Percentiles rank a stretch among this genome's conserved stretches.
phyloP scores from a whole-genome alignment of 371 early-diverging fungal species.

The Coemansia sp. region DNA sequence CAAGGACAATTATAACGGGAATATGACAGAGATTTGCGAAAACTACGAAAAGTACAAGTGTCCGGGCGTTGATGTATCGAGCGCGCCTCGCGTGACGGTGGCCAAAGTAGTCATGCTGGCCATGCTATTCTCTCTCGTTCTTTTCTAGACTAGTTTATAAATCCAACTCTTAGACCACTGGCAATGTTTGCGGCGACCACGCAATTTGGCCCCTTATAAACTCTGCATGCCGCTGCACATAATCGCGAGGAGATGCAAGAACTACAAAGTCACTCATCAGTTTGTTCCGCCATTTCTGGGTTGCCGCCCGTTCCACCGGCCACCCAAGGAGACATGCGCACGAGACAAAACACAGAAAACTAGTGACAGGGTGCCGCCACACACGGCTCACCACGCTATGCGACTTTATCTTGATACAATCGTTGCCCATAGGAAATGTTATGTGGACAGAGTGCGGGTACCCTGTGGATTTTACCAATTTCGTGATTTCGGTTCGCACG shows the following conservation, averaged over 20 bases:
- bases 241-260: conserved; percentile 31
- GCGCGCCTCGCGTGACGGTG: conserved; percentile 15
- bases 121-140: conserved; percentile 25
- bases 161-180: too few species aligned
- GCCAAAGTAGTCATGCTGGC: conserved; percentile 40
- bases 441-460: conserved; percentile 41
- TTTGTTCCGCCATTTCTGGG: conserved; percentile 31
- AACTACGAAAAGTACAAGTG: conserved; percentile 43
- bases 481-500: conserved; percentile 20
- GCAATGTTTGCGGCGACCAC: conserved; percentile 14
- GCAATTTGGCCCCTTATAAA: conserved; percentile 42
- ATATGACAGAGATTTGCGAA: conserved; percentile 30
- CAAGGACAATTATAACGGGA: conserved; percentile 11
- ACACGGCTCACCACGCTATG: conserved; percentile 7
- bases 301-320: conserved; percentile 35
- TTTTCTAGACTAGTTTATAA: background rate
- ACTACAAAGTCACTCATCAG: conserved; percentile 50
- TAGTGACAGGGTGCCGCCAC: conserved; percentile 42
- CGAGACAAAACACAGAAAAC: conserved; percentile 32
- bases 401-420: conserved; percentile 30
- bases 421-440: conserved; percentile 38
- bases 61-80: conserved; percentile 24
- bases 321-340: conserved; percentile 44
- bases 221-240: conserved; percentile 23
- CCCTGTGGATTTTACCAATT: conserved; percentile 17